phyloP scores from a whole-genome alignment of 495 filamentous ascomycete species.

The Amphirosellinia nigrospora region DNA sequence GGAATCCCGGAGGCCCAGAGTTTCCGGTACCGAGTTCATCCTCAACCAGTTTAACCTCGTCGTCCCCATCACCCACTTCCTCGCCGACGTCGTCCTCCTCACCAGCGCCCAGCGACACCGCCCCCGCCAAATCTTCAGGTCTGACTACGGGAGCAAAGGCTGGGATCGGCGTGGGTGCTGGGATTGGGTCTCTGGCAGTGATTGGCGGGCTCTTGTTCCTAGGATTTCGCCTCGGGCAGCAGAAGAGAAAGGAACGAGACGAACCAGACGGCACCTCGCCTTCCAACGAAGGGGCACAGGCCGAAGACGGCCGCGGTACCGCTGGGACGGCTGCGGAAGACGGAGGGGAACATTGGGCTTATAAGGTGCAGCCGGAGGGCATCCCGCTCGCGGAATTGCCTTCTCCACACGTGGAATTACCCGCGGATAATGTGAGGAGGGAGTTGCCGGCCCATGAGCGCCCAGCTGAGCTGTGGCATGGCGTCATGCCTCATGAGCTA shows the following conservation, averaged over 20 bases:
- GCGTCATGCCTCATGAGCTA: conserved; percentile 28
- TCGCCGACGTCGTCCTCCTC: neutral
- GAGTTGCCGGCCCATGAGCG: conserved; percentile 31
- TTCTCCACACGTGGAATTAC: neutral
- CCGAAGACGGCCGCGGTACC: conserved; percentile 2
- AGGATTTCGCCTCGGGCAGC: conserved; percentile 31
- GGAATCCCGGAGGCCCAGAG: neutral
- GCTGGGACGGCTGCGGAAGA: neutral
- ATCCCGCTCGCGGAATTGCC: neutral
- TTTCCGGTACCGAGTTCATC: neutral
- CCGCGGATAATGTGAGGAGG: neutral
- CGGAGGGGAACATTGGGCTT: neutral
- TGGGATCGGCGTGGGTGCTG: conserved; percentile 38
- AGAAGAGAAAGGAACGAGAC: neutral
- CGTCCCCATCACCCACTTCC: neutral
- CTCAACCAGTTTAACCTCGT: neutral
- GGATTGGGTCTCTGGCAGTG: conserved; percentile 19
- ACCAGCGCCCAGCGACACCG: neutral
- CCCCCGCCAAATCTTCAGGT: neutral
- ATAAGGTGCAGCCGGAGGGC: conserved; percentile 9
- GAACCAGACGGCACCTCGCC: neutral
- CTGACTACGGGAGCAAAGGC: conserved; percentile 34
- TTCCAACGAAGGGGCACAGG: neutral
- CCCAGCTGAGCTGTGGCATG: conserved; percentile 30
- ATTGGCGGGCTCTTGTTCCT: conserved; percentile 29